Base-by-base conservation (phyloP, 176 grass and related monocot genomes). In the Stipa capillata region DNA sequence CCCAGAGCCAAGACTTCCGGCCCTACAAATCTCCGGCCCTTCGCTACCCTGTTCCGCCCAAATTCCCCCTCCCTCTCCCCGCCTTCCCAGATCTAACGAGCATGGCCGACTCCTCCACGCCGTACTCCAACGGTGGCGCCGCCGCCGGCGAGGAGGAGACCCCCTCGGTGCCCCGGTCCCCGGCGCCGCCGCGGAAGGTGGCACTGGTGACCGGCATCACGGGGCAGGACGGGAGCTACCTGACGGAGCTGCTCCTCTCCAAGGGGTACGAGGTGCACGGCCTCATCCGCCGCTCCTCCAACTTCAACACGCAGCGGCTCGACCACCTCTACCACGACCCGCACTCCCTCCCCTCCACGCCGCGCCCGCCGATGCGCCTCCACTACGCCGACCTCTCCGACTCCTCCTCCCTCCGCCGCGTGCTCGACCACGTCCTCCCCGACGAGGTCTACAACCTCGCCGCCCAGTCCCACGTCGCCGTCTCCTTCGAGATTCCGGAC, bases 381-480 rank as follows among this genome's bases (percentile, higher is more conserved):
- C 96, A 99, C 92, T 99, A 99, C 81, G 92, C 96, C 58, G 96
- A 99, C 90, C 88, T 95, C 69, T 89, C 96, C 47, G 96, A 99
- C 81, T 89, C 96, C 1, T 95, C 96, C 16, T 99, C 96, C 1
- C 89, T 99, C 82, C 96, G 96, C 70, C 92, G 88, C 60, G 93
- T 74, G 71, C 90, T 99, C 48, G 96, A 95, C 84, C 29, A 84
- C 43, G 63, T 99, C 85, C 66, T 85, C 61, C 96, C 96, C 65
- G 96, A 99, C 69, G 96, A 99, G 92, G 96, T 99, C 80, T 99
- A 99, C 87, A 99, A 99, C 74, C 85, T 99, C 71, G 92, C 96
- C 21, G 96, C 96, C 8, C 92, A 99, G 79, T 99, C 96, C 8
- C 96, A 99, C 78, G 92, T 99, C 40, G 92, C 92, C 31, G 92